These are phyloP conservation scores for Ramaria sp. DNA, from an alignment of 768 basidiomycete genomes.

Conservation along the genomic window DNA sequence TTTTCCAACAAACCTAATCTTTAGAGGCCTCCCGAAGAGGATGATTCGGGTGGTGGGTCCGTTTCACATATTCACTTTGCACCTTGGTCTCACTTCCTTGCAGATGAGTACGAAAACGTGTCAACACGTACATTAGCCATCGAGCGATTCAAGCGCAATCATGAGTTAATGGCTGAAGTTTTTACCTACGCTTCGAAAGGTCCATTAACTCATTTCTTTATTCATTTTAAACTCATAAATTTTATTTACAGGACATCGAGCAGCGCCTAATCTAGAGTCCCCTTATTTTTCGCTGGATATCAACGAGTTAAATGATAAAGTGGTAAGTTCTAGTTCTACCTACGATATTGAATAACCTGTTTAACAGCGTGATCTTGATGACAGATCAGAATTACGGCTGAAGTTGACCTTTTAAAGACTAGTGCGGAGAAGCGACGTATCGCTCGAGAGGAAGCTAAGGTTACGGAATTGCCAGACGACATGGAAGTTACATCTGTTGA, in stretches of 20 bases:
- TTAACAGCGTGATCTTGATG: neutral
- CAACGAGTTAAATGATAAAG: conserved; percentile 43
- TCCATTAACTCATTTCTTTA: conserved; percentile 17
- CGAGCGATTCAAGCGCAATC: conserved; percentile 66
- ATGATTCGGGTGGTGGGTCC: conserved; percentile 52
- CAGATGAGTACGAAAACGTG: conserved; percentile 59
- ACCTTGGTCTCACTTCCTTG: neutral
- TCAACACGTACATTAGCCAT: conserved; percentile 63
- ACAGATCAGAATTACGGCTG: conserved; percentile 46
- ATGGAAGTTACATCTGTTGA: neutral
- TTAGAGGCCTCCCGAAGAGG: conserved; percentile 33
- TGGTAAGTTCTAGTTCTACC: conserved; percentile 26
- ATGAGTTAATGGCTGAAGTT: conserved; percentile 77
- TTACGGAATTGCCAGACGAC: neutral
- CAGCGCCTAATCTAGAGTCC: conserved; percentile 25
- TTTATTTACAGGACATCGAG: conserved; percentile 27
- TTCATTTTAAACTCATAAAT: neutral
- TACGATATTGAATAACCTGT: neutral
- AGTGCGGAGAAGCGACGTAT: conserved; percentile 36
- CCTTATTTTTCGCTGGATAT: conserved; percentile 55
- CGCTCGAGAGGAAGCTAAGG: conserved; percentile 16
- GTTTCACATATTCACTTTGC: neutral
- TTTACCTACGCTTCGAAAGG: conserved; percentile 67
- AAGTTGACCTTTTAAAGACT: conserved; percentile 44
- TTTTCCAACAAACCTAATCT: no score